Percentiles rank a stretch among this genome's conserved stretches.
phyloP scores from a whole-genome alignment of 352 stramenopile species.

The Pythium vanterpoolii region DNA sequence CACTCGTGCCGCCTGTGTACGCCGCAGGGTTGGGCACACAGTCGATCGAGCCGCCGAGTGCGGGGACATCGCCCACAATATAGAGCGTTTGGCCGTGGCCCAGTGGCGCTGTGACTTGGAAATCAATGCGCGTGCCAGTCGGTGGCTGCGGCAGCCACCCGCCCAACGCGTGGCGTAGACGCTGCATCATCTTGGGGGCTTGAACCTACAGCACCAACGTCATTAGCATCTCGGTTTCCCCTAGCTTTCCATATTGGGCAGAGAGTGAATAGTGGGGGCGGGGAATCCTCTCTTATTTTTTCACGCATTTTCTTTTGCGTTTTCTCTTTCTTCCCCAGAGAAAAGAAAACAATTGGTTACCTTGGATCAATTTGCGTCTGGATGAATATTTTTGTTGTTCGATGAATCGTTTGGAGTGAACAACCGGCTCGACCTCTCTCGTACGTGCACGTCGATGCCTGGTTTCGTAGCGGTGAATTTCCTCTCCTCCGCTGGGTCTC shows the following conservation, averaged over 20 bases:
- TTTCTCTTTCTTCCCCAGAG: neutral
- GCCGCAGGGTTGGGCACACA: constrained; percentile 39
- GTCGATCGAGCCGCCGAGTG: constrained; percentile 60
- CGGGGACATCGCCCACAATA: constrained; percentile 72
- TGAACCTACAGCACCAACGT: constrained; percentile 12
- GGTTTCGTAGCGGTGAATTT: neutral
- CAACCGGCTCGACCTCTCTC: neutral
- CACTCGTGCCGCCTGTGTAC: neutral
- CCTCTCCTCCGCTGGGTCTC: neutral
- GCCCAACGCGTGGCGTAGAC: constrained; percentile 73
- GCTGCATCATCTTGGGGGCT: constrained; percentile 62
- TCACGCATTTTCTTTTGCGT: neutral
- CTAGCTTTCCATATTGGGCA: neutral
- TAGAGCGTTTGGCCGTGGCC: constrained; percentile 80
- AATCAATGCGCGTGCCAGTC: constrained; percentile 70
- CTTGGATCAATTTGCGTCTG: neutral
- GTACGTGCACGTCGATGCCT: neutral
- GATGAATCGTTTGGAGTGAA: neutral
- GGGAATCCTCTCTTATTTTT: neutral
- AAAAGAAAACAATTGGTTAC: constrained; percentile 4
- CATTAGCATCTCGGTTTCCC: neutral
- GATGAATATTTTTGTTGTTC: neutral
- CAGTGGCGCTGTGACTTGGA: constrained; percentile 73
- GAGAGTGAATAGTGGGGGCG: neutral
- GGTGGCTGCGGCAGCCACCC: constrained; percentile 59